A percentile compares a stretch with the other conserved stretches of the same genome.
Conservation (phyloP, 192 early-diverging fungal species). For the Coemansia sp. region DNA sequence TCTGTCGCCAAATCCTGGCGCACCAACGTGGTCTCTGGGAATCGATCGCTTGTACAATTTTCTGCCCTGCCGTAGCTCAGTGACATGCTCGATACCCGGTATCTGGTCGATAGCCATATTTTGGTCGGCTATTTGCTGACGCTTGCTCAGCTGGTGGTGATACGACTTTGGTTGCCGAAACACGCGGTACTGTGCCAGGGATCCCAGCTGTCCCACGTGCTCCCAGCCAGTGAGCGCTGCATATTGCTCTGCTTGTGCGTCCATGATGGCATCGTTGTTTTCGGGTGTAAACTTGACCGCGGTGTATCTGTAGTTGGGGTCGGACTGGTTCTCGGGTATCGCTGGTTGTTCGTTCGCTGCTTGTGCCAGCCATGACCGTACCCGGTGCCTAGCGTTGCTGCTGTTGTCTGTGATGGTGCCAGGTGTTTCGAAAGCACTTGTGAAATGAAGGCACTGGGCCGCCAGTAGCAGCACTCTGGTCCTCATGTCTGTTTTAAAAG, state of each 20-base stretch:
- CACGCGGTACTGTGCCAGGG: constrained; percentile 42
- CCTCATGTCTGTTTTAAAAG: not conserved
- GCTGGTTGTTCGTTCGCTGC: constrained; percentile 16
- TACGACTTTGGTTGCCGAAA: constrained; percentile 20
- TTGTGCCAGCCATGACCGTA: constrained; percentile 22
- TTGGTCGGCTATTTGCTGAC: not conserved
- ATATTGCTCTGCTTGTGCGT: constrained; percentile 24
- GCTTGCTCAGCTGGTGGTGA: not conserved
- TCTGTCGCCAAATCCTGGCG: constrained; percentile 18
- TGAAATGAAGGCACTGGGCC: not conserved
- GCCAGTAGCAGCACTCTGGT: constrained; percentile 13
- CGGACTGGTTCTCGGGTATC: constrained; percentile 24
- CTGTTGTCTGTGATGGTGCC: not conserved
- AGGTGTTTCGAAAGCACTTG: not conserved
- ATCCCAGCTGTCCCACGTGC: constrained; percentile 34
- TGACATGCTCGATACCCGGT: constrained; percentile 18
- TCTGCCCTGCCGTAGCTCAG: constrained; percentile 14
- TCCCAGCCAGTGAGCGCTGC: constrained; percentile 36
- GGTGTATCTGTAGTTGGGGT: constrained; percentile 34
- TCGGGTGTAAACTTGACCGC: constrained; percentile 35
- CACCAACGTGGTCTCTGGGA: not conserved
- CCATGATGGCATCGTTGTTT: constrained; percentile 1
- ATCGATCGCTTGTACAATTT: constrained; percentile 41
- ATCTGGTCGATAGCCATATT: not conserved
- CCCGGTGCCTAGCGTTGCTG: constrained; percentile 1